Conservation (phyloP, 2,329 filamentous ascomycete genomes). For the Aureobasidium sp. region DNA sequence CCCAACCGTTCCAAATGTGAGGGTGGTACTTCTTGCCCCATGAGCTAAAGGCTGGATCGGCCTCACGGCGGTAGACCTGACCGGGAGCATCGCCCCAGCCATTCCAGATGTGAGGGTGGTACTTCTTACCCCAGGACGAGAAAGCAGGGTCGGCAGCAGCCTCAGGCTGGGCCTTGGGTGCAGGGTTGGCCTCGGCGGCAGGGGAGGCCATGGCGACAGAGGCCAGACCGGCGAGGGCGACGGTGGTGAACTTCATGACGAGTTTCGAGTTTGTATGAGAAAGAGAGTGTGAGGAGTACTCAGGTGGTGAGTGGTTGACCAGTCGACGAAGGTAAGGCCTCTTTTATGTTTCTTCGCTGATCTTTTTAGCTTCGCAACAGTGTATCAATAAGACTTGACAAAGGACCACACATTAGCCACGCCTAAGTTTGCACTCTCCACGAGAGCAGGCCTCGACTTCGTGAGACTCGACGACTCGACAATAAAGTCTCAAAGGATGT, state of each 20-base stretch:
- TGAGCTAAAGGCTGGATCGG: background rate
- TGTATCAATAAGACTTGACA: background rate
- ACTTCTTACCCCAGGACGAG: slow-evolving; percentile 1
- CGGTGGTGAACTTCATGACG: slow-evolving; percentile 25
- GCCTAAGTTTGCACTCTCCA: background rate
- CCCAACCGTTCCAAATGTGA: background rate
- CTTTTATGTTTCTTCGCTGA: background rate
- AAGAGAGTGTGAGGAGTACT: background rate
- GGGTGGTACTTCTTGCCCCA: slow-evolving; percentile 7
- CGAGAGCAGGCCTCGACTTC: background rate
- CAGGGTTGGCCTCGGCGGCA: slow-evolving; percentile 21
- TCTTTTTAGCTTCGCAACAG: background rate
- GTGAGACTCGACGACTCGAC: background rate
- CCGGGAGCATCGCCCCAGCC: slow-evolving; percentile 16
- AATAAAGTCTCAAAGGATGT: background rate
- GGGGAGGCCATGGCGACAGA: slow-evolving; percentile 21
- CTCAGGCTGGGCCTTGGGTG: slow-evolving; percentile 15
- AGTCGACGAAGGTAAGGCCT: background rate
- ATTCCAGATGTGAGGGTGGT: background rate
- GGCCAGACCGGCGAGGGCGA: slow-evolving; percentile 14
- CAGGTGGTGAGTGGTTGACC: background rate
- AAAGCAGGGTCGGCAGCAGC: slow-evolving; percentile 8
- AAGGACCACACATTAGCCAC: background rate
- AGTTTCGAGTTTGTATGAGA: background rate
- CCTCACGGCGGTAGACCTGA: slow-evolving; percentile 20